Conservation (phyloP, 2,329 filamentous ascomycete genomes). For the Fusarium lateritium region DNA sequence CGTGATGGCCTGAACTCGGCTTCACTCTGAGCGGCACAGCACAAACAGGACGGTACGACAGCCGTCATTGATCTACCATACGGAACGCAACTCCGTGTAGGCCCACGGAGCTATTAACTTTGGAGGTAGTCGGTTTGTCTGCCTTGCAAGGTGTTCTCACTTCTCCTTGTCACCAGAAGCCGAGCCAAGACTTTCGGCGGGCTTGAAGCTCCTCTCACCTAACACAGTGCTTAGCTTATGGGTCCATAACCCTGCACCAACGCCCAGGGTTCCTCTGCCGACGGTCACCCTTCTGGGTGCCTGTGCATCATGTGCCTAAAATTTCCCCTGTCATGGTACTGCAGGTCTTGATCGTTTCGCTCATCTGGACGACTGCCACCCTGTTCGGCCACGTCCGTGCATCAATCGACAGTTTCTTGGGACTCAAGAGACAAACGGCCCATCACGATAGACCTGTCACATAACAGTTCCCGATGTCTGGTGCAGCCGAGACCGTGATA, state of each 20-base stretch:
- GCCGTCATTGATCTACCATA: conserved; percentile 22
- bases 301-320: conserved; percentile 45
- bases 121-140: conserved; percentile 15
- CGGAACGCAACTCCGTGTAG: conserved; percentile 24
- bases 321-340: not conserved
- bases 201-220: conserved; percentile 17
- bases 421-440: conserved; percentile 34
- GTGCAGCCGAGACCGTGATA: conserved; percentile 31
- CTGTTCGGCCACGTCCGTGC: conserved; percentile 48
- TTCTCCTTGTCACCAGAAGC: conserved; percentile 18
- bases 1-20: conserved; percentile 19
- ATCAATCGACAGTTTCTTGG: conserved; percentile 44
- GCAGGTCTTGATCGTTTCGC: no score
- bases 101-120: conserved; percentile 8
- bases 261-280: conserved; percentile 37
- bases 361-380: conserved; percentile 19
- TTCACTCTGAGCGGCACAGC: not conserved
- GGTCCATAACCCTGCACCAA: conserved; percentile 17
- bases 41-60: conserved; percentile 2
- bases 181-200: conserved; percentile 20
- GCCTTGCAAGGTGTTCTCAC: conserved; percentile 19
- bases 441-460: conserved; percentile 44
- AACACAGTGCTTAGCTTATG: conserved; percentile 30
- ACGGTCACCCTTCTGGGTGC: conserved; percentile 33
- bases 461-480: conserved; percentile 20